Evolutionary conservation across 2,329 filamentous ascomycete genomes (phyloP).

Genomic region (Hymenoscyphus salicellus): DNA sequence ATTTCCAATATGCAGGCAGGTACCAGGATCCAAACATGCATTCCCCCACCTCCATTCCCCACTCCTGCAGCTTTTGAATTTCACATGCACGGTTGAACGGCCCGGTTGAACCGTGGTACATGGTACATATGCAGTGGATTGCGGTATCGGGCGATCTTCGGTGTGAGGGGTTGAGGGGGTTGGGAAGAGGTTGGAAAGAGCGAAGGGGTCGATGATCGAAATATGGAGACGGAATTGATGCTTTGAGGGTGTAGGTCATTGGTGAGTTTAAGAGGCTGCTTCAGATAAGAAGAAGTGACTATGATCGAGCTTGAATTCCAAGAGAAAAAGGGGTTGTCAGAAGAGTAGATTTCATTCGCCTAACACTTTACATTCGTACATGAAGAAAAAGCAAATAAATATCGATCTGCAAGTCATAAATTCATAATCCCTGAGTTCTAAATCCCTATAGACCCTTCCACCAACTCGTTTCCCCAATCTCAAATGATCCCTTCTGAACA

Average conservation of each 20-base stretch:
- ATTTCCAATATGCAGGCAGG: no score
- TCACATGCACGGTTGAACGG: neutral
- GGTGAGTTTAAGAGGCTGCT: neutral
- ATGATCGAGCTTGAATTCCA: neutral
- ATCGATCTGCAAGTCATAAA: neutral
- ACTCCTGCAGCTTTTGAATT: no score
- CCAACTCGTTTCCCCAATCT: conserved; percentile 59
- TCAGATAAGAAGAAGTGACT: neutral
- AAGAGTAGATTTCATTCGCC: neutral
- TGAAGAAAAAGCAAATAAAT: neutral
- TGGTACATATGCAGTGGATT: neutral
- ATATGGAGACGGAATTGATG: neutral
- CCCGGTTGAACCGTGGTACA: neutral
- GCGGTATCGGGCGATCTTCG: conserved; percentile 7
- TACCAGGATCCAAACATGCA: no score
- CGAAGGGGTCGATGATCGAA: neutral
- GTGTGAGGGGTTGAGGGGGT: neutral
- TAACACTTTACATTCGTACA: neutral
- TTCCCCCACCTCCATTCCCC: no score
- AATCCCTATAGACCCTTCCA: conserved; percentile 58
- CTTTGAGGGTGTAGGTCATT: neutral
- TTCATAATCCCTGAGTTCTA: neutral
- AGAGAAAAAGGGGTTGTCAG: neutral
- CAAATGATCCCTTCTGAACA: conserved; percentile 52
- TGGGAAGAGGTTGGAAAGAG: no score